Base-by-base conservation (phyloP, 2,329 filamentous ascomycete genomes). In the Sclerotinia spermophila region DNA sequence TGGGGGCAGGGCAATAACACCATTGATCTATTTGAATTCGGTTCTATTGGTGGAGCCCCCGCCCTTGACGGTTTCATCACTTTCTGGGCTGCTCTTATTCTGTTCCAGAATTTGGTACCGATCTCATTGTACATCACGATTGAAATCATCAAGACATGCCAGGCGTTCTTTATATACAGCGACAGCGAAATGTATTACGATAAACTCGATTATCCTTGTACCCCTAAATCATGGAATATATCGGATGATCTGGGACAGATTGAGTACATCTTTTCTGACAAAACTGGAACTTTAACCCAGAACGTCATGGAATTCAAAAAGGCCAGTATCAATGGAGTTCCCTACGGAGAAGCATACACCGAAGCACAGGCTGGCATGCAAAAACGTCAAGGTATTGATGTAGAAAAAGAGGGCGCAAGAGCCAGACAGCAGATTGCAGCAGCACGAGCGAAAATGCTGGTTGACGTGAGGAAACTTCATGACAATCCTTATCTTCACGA, bases 261-360 rank as follows among this genome's bases (percentile, higher is more conserved):
- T 73, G 96, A 98, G 81, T 99, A 98, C 83, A 97, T 99, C 75
- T 99, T 99, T 81, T 97, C 93, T 0, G 93, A 97, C 84, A 97
- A 97, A 82, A 97, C 93, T 0, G 93, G 93, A 71, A 97, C 93
- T 3, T 82, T 97, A 74, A 97, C 93, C 0, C 93, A 96, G 78
- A 97, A 97, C 79, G 92, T 96, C 68, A 97, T 97, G 96, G 96
- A 99, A 80, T 99, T 98, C 87, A 99, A 98, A 81, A 99, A 99
- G 81, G 94, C 92, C 69, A 97, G 94, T 0, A 90, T 99, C 81
- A 98, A 98, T 77, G 95, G 95, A n/a, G 88, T 96, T 72, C 90
- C 94, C 0, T 99, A 99, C 76, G 96, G 96, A 73, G 96, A 99
- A 82, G 96, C 96, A 0, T 99, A 97, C 78, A 99, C 96, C 0